phyloP scores from a whole-genome alignment of 2,329 filamentous ascomycete species.

The Phaeosphaeria sp. region DNA sequence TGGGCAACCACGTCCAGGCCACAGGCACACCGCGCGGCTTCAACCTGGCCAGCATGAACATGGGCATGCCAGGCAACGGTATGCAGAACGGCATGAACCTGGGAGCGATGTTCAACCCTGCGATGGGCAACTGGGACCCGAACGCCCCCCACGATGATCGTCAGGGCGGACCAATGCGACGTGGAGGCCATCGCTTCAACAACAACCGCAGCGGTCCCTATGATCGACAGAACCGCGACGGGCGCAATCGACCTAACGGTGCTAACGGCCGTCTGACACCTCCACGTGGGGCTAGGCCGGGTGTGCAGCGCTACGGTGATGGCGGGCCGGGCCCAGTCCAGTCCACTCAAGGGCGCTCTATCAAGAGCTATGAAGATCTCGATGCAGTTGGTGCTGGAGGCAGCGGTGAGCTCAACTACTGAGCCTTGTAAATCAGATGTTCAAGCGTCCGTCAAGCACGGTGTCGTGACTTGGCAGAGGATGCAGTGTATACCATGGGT shows the following conservation, averaged over 20 bases:
- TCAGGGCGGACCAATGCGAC: conserved; percentile 53
- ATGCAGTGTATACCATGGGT: conserved; percentile 13
- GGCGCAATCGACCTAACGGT: conserved; percentile 54
- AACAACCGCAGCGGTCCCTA: conserved; percentile 51
- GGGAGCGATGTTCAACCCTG: conserved; percentile 58
- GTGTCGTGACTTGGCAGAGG: conserved; percentile 1
- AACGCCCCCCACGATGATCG: conserved; percentile 45
- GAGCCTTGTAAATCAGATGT: conserved; percentile 13
- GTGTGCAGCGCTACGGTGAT: conserved; percentile 74
- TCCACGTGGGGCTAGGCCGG: conserved; percentile 55
- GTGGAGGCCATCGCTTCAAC: conserved; percentile 48
- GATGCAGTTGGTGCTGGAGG: conserved; percentile 73
- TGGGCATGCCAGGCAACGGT: conserved; percentile 63
- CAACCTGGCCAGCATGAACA: conserved; percentile 76
- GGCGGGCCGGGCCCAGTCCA: conserved; percentile 83
- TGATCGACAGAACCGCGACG: conserved; percentile 48
- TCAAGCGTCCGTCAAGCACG: neutral
- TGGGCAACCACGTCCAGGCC: conserved; percentile 72
- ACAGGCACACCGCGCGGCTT: conserved; percentile 91
- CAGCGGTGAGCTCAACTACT: conserved; percentile 91
- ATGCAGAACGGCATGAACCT: conserved; percentile 47
- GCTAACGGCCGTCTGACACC: conserved; percentile 58
- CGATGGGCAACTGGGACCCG: conserved; percentile 65
- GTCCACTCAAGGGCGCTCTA: conserved; percentile 86
- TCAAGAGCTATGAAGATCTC: conserved; percentile 97